Evolutionary conservation across 1,139 yeast species (phyloP).

Genomic region (Kurtzmaniella quercitrusa): DNA sequence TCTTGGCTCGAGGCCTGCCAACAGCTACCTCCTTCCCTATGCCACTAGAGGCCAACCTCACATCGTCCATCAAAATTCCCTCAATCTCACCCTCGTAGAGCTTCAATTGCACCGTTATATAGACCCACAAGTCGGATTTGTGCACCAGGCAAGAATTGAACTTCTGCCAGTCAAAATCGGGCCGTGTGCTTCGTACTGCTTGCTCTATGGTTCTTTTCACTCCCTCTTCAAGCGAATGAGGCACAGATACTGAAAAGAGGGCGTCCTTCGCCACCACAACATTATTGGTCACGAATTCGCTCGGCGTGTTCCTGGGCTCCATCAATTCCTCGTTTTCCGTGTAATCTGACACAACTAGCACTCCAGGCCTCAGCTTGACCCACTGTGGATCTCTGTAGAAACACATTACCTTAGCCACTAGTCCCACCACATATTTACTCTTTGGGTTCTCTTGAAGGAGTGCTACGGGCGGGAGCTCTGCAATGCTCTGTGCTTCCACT

Average conservation of each 20-base stretch:
- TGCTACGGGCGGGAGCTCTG: slow-evolving; percentile 5
- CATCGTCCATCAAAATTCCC: slow-evolving; percentile 3
- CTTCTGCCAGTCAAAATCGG: slow-evolving; percentile 10
- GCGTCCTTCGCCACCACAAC: not conserved
- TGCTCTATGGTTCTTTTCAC: not conserved
- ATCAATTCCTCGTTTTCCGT: slow-evolving; percentile 10
- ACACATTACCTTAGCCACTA: slow-evolving; percentile 13
- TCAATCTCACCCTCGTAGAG: slow-evolving; percentile 7
- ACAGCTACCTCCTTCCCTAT: not conserved
- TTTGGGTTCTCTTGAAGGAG: slow-evolving; percentile 1
- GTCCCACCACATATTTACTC: slow-evolving; percentile 7
- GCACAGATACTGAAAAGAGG: slow-evolving; percentile 4
- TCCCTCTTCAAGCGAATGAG: not conserved
- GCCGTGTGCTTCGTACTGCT: not conserved
- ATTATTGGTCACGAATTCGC: slow-evolving; percentile 1
- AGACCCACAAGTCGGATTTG: slow-evolving; percentile 12
- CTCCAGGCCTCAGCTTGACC: slow-evolving; percentile 12
- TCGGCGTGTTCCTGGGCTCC: slow-evolving; percentile 5
- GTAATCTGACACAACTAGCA: slow-evolving; percentile 17
- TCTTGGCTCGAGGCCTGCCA: not conserved
- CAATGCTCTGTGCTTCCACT: not conserved
- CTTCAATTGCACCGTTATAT: slow-evolving; percentile 11
- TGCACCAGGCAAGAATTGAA: slow-evolving; percentile 11
- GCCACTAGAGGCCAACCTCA: slow-evolving; percentile 7
- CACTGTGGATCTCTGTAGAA: slow-evolving; percentile 10